Conservation (phyloP, 768 basidiomycete genomes). For the Collybia sp. region DNA sequence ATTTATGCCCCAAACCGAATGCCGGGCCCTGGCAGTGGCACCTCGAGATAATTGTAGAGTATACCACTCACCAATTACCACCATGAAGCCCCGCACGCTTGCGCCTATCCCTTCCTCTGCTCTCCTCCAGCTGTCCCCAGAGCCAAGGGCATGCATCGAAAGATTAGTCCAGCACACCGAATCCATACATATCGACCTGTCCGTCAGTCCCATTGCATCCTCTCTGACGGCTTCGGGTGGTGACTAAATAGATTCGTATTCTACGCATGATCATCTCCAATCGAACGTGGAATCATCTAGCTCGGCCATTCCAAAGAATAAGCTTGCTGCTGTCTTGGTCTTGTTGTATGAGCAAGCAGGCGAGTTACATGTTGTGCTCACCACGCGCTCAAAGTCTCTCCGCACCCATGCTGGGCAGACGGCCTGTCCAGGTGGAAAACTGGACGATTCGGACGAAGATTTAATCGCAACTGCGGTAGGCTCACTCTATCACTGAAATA, state of each 20-base stretch:
- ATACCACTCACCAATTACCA: too few species aligned
- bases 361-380: slow-evolving; percentile 70
- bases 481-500: slow-evolving; percentile 1
- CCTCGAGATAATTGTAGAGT: too few species aligned
- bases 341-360: slow-evolving; percentile 71
- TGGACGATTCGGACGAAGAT: slow-evolving; percentile 60
- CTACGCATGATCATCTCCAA: slow-evolving; percentile 10
- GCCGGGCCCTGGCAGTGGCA: too few species aligned
- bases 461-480: slow-evolving; percentile 74
- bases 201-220: slow-evolving; percentile 28
- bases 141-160: slow-evolving; percentile 28
- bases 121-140: slow-evolving; percentile 20
- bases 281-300: slow-evolving; percentile 16
- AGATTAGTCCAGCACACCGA: slow-evolving; percentile 27
- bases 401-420: slow-evolving; percentile 79
- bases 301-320: slow-evolving; percentile 27
- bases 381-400: slow-evolving; percentile 76
- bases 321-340: slow-evolving; percentile 72
- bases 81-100: too few species aligned
- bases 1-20: too few species aligned
- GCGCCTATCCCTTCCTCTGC: background rate
- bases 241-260: background rate
- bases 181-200: slow-evolving; percentile 45
- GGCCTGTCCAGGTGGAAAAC: slow-evolving; percentile 79
- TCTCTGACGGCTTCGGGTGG: too few species aligned